Evolutionary conservation across 139 green algal species (phyloP).

Genomic region (Coccomyxa sp.): DNA sequence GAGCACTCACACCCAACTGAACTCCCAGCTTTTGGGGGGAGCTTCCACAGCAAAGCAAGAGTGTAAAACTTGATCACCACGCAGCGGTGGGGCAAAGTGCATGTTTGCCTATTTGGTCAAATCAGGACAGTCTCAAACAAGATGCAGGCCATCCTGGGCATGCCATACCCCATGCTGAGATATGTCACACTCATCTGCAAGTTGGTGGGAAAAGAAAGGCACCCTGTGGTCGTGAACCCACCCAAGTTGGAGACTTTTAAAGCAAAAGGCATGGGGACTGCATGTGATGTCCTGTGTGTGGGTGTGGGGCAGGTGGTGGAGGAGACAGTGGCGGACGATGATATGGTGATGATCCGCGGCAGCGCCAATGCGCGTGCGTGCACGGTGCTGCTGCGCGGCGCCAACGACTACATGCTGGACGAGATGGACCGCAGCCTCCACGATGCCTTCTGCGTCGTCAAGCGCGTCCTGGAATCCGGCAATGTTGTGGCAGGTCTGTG

Average conservation of each 20-base stretch:
- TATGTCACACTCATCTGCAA: too few relatives aligned
- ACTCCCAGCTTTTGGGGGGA: too few relatives aligned
- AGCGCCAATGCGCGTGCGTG: constrained; percentile 45
- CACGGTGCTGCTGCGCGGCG: constrained; percentile 86
- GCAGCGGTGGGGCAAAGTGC: neutral
- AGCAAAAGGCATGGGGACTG: too few relatives aligned
- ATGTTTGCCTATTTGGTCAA: neutral
- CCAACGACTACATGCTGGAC: constrained; percentile 99
- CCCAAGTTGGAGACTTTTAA: too few relatives aligned
- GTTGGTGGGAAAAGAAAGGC: too few relatives aligned
- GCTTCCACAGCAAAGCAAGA: too few relatives aligned
- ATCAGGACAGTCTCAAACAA: too few relatives aligned
- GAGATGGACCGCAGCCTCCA: constrained; percentile 97
- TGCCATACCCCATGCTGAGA: too few relatives aligned
- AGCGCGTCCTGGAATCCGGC: constrained; percentile 93
- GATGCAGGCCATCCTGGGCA: neutral
- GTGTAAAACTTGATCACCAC: too few relatives aligned
- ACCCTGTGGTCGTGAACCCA: too few relatives aligned
- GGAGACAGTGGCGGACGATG: constrained; percentile 59
- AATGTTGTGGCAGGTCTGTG: constrained; percentile 73
- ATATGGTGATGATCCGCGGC: constrained; percentile 74
- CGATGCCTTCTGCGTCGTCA: constrained; percentile 97
- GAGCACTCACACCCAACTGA: neutral
- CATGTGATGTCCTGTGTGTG: too few relatives aligned
- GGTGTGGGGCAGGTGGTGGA: constrained; percentile 32